phyloP scores from a whole-genome alignment of 2,329 filamentous ascomycete genomes.

The Exophiala aquamarina region DNA sequence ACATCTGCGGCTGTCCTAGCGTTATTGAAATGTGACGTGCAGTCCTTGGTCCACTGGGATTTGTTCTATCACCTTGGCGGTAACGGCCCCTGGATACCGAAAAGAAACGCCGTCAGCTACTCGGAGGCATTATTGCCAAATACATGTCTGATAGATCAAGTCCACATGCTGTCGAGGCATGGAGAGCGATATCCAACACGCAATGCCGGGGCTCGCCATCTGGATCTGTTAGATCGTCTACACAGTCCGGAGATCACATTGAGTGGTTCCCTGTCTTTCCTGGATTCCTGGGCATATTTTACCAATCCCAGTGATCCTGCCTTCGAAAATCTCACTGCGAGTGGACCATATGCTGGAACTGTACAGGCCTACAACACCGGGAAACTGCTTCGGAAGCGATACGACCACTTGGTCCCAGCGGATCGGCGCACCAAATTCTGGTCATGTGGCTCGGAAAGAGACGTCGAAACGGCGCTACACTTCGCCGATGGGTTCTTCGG shows the following conservation, averaged over 20 bases:
- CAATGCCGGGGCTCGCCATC: constrained; percentile 50
- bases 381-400: constrained; percentile 54
- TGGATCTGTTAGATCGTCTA: constrained; percentile 49
- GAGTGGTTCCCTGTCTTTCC: constrained; percentile 53
- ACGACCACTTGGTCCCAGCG: constrained; percentile 46
- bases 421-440: constrained; percentile 46
- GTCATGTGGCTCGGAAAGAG: constrained; percentile 55
- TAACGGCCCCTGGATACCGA: constrained; percentile 57
- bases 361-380: constrained; percentile 56
- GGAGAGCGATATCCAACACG: constrained; percentile 58
- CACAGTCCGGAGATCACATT: constrained; percentile 41
- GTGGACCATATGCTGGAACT: constrained; percentile 57
- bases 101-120: constrained; percentile 41
- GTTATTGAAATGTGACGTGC: neutral
- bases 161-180: constrained; percentile 63
- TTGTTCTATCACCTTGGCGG: constrained; percentile 55
- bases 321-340: constrained; percentile 56
- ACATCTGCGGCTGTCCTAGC: neutral
- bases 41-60: constrained; percentile 40
- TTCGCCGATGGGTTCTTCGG: constrained; percentile 59
- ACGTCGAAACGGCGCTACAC: constrained; percentile 57
- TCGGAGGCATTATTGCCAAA: constrained; percentile 45
- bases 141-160: constrained; percentile 54
- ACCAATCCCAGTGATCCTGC: constrained; percentile 40
- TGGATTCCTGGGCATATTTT: constrained; percentile 57